Base-by-base conservation (phyloP, 495 filamentous ascomycete species). In the Hypoxylon lenormandii region DNA sequence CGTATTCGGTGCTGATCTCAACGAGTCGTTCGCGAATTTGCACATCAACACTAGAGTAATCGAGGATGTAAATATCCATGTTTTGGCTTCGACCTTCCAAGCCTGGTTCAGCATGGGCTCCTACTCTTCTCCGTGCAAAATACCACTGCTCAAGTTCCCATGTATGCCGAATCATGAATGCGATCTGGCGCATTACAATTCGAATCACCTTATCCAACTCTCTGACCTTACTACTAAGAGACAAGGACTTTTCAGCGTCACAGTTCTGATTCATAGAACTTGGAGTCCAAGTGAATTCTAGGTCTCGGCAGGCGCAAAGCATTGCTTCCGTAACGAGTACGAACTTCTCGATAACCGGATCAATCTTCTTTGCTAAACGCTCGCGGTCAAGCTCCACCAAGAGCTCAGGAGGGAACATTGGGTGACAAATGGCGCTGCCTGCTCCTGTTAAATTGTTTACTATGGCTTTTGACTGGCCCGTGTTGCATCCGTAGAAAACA, bases 401-500 rank as follows among this genome's bases (percentile, higher is more conserved):
- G 13, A 69, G 58, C 3, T 59, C 58, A n/a, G 52, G 13, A 2
- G 65, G 7, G 18, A 69, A 15, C 26, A 69, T 53, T 15, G 58
- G 65, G 21, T 69, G 52, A 5, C 23, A 49, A 8, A 59, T 33
- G 0, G 47, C 26, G 13, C 30, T 4, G 3, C 47, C 59, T 19
- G 65, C 65, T 1, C 36, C 28, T 1, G 3, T 5, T 10, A 69
- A 11, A 6, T 22, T 19, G 3, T 6, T 33, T 15, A 53, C 47
- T 5, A 69, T 63, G 1, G 47, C 12, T 2, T 13, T 40, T 11
- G 53, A 52, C 18, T 69, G 65, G 1, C 33, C 12, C 12, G 53
- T 38, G 21, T 23, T 63, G 12, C 65, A 69, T 7, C 65, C 65
- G 21, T 63, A 69, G 53, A 69, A 69, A 15, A 69, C 47, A 4